These are phyloP conservation scores for Orbilia quercus DNA, from an alignment of 2,329 filamentous ascomycete genomes.

Conservation along the genomic window DNA sequence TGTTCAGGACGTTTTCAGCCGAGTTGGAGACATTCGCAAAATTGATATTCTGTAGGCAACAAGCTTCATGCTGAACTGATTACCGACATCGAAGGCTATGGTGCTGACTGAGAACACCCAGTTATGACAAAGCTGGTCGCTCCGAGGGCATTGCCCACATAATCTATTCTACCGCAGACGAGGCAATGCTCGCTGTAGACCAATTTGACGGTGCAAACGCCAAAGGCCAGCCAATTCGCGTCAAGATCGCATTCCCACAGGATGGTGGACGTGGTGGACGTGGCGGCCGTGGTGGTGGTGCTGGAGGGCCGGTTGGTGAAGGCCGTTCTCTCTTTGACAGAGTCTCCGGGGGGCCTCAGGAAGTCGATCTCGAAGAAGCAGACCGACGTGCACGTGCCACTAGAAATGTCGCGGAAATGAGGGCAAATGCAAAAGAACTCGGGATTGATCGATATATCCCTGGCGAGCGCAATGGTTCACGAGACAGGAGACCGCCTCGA, in stretches of 20 bases:
- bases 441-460: conserved; percentile 85
- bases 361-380: conserved; percentile 62
- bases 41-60: conserved; percentile 48
- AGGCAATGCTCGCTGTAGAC: conserved; percentile 78
- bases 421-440: conserved; percentile 66
- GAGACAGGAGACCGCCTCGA: conserved; percentile 58
- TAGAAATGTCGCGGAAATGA: conserved; percentile 56
- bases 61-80: background rate
- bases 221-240: conserved; percentile 71
- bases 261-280: conserved; percentile 60
- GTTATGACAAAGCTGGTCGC: conserved; percentile 86
- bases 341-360: conserved; percentile 67
- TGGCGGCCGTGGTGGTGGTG: conserved; percentile 62
- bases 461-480: conserved; percentile 65
- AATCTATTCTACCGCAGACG: conserved; percentile 76
- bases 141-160: conserved; percentile 87
- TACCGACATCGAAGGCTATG: background rate
- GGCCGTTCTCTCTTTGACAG: conserved; percentile 75
- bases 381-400: conserved; percentile 62
- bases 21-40: conserved; percentile 51
- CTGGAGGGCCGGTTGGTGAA: conserved; percentile 68
- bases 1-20: conserved; percentile 50
- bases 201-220: conserved; percentile 93
- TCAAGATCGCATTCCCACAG: conserved; percentile 61
- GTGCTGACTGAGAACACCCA: background rate